A percentile compares a stretch with the other conserved stretches of the same genome.
Conservation (phyloP, 352 stramenopile genomes). For the Pythium utonaiense region DNA sequence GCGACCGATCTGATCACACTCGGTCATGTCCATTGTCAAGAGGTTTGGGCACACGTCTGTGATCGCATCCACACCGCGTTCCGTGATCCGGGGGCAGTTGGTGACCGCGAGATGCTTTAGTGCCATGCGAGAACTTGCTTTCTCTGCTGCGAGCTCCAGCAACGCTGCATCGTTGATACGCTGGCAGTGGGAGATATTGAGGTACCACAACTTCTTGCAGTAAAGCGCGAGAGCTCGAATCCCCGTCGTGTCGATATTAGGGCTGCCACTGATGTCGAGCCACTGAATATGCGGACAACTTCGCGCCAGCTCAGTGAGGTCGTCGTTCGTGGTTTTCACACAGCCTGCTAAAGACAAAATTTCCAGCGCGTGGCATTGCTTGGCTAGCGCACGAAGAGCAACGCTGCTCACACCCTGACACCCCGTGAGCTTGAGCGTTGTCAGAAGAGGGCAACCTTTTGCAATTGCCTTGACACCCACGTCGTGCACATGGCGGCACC, state of each 20-base stretch:
- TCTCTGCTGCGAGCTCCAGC: conserved; percentile 32
- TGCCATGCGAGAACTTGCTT: conserved; percentile 7
- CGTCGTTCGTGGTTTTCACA: conserved; percentile 72
- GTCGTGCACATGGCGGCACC: conserved; percentile 87
- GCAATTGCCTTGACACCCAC: conserved; percentile 76
- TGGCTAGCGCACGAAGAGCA: conserved; percentile 68
- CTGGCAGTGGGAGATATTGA: conserved; percentile 78
- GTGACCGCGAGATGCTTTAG: conserved; percentile 58
- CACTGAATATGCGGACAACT: conserved; percentile 54
- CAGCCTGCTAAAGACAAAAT: conserved; percentile 85
- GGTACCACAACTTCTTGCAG: conserved; percentile 48
- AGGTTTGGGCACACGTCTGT: conserved; percentile 61
- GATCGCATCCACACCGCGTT: conserved; percentile 62
- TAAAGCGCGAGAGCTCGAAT: conserved; percentile 59
- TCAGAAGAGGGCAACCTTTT: conserved; percentile 77
- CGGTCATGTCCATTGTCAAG: conserved; percentile 84
- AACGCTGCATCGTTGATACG: conserved; percentile 72
- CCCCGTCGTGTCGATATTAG: conserved; percentile 54
- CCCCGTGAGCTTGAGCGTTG: conserved; percentile 83
- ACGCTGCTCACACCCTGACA: conserved; percentile 80
- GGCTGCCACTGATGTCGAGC: conserved; percentile 84
- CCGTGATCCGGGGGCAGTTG: conserved; percentile 67
- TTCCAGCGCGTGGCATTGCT: conserved; percentile 60
- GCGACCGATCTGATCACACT: conserved; percentile 65
- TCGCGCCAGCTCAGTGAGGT: conserved; percentile 51